Evolutionary conservation across 2,329 filamentous ascomycete species (phyloP).

Genomic region (Trichoderma sp.): DNA sequence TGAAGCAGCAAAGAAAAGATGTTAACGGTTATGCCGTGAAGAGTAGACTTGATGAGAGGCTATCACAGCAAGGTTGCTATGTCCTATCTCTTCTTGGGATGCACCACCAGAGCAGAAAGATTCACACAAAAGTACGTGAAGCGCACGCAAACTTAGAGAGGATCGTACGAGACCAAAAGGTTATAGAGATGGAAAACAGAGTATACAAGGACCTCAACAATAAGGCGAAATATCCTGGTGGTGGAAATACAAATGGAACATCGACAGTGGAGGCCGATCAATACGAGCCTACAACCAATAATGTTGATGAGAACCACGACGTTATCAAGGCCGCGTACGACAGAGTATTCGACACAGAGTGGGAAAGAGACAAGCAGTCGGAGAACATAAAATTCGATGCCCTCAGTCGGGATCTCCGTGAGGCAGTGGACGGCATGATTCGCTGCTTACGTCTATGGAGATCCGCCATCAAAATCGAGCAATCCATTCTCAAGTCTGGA

Average conservation of each 20-base stretch:
- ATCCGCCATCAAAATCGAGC: conserved; percentile 20
- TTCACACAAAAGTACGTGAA: neutral
- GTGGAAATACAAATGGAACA: neutral
- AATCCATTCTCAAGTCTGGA: conserved; percentile 11
- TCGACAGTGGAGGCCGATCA: neutral
- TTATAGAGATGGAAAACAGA: neutral
- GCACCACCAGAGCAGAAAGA: neutral
- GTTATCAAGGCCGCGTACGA: neutral
- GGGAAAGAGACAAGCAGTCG: conserved; percentile 3
- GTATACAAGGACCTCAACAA: neutral
- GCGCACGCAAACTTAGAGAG: neutral
- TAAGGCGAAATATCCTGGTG: neutral
- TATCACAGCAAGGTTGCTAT: neutral
- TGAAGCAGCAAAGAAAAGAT: neutral
- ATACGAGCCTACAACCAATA: neutral
- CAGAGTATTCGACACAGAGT: conserved; percentile 1
- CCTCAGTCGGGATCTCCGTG: conserved; percentile 7
- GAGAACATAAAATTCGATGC: neutral
- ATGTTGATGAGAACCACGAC: neutral
- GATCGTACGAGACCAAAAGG: neutral
- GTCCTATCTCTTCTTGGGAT: conserved; percentile 4
- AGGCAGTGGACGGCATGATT: conserved; percentile 14
- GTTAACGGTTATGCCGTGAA: conserved; percentile 4
- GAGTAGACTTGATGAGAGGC: neutral
- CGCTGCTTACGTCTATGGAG: conserved; percentile 17